Evolutionary conservation across 768 basidiomycete genomes (phyloP).

Genomic region (Trametes meyenii): DNA sequence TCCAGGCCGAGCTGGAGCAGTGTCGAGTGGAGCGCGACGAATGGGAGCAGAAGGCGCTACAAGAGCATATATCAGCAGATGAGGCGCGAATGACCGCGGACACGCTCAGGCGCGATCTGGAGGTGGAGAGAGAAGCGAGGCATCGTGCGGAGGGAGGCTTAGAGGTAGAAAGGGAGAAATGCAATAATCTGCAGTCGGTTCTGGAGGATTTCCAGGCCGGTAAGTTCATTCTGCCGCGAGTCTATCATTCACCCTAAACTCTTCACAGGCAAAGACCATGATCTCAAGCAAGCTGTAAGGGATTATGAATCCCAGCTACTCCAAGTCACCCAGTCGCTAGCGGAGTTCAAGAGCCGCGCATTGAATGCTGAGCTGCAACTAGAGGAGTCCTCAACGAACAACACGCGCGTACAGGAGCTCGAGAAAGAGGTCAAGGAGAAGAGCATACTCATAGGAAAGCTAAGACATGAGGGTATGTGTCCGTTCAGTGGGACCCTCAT

Average conservation of each 20-base stretch:
- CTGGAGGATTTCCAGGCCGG: slow-evolving; percentile 94
- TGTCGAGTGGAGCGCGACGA: slow-evolving; percentile 81
- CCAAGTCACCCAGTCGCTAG: slow-evolving; percentile 71
- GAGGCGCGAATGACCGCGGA: slow-evolving; percentile 64
- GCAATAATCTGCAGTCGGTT: slow-evolving; percentile 86
- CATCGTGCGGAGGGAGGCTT: slow-evolving; percentile 59
- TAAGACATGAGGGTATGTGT: slow-evolving; percentile 86
- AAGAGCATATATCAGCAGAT: slow-evolving; percentile 74
- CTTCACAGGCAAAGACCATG: slow-evolving; percentile 82
- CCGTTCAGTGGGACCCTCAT: background rate
- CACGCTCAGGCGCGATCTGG: slow-evolving; percentile 62
- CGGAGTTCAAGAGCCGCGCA: slow-evolving; percentile 90
- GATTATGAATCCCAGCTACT: slow-evolving; percentile 79
- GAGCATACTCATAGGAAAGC: slow-evolving; percentile 89
- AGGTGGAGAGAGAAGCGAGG: slow-evolving; percentile 62
- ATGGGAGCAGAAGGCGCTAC: slow-evolving; percentile 61
- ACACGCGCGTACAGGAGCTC: slow-evolving; percentile 66
- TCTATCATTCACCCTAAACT: slow-evolving; percentile 18
- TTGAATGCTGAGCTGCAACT: slow-evolving; percentile 85
- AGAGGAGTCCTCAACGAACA: slow-evolving; percentile 70
- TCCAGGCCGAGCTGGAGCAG: slow-evolving; percentile 85
- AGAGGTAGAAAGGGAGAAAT: slow-evolving; percentile 71
- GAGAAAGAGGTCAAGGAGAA: slow-evolving; percentile 96
- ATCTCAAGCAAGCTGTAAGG: slow-evolving; percentile 81
- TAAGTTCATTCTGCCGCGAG: slow-evolving; percentile 34